phyloP scores from a whole-genome alignment of 441 rosid species.

The Mallotus japonicus region DNA sequence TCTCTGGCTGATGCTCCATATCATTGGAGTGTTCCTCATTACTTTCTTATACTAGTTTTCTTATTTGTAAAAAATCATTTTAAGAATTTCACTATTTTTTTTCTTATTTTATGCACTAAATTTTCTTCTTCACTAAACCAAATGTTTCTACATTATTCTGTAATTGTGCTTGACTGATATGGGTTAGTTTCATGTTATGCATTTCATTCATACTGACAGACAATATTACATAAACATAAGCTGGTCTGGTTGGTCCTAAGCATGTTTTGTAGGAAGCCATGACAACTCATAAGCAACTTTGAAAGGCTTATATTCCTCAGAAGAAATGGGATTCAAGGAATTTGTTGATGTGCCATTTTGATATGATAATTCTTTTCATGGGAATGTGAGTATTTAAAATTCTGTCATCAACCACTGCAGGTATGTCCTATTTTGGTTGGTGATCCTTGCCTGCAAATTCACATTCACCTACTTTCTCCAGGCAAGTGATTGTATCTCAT shows the following conservation, averaged over 20 bases:
- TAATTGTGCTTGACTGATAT: background rate
- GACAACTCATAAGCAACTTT: background rate
- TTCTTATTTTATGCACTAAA: background rate
- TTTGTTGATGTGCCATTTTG: background rate
- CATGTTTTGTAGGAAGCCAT: background rate
- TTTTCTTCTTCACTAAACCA: background rate
- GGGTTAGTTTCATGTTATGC: background rate
- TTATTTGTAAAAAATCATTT: background rate
- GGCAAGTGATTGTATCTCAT: constrained; percentile 46
- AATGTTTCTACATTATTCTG: background rate
- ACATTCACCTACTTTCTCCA: constrained; percentile 97
- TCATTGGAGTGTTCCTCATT: constrained; percentile 5
- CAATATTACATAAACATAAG: background rate
- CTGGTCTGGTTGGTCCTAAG: background rate
- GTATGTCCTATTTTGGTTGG: constrained; percentile 92
- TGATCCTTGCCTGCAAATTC: constrained; percentile 85
- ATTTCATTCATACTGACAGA: constrained; percentile 1
- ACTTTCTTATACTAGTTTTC: constrained; percentile 4
- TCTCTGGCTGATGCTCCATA: background rate
- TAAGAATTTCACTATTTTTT: background rate
- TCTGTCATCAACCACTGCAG: constrained; percentile 43
- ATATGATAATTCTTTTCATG: background rate
- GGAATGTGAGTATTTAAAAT: background rate
- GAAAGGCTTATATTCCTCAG: background rate
- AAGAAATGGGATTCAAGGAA: background rate